Evolutionary conservation across 2,329 filamentous ascomycete genomes (phyloP), one percentile per base, ranked within the genome.

Genomic region (Penicillium decumbens): DNA sequence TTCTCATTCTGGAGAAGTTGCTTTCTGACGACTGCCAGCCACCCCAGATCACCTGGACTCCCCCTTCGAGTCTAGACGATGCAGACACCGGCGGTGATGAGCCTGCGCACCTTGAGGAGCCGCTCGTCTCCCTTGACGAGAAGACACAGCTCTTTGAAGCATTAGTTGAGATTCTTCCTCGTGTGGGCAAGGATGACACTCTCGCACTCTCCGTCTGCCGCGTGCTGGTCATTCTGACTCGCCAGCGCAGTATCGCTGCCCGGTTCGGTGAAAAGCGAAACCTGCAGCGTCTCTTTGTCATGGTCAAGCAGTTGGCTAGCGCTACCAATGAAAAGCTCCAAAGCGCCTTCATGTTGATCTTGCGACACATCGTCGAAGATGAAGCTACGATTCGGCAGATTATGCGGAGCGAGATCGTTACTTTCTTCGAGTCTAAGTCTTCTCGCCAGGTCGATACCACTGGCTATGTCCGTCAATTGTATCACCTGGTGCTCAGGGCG

Each of bases 311-410:
- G 67, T 81, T 97, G 51, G 85, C 89, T 18, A 88, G 87, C 24
- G 80, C 84, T 27, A 87, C 88, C 6, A 88, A 89, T 27, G 81
- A 87, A 47, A 85, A 85, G 47, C 79, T 98, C 8, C 81, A 85
- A 54, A 79, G 80, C 54, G 80, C 86, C 49, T 86, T 95, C 61
- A 85, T 97, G 80, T 80, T 92, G 10, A 85, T 96, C 45, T 75
- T 98, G 38, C 85, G 95, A 35, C 93, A 98, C 64, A 85, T 98
- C 56, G 82, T 97, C 46, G 93, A 98, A 70, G 95, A 98, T 63
- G 89, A 95, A 43, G 85, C 90, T 15, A 93, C 87, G 1, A 80
- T 97, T 52, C 89, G 88, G 57, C 89, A 96, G 65, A 85, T 95
- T 52, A 96, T 98, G 87, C 81, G 86, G 44, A 87, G 85, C 25